Conservation (phyloP, 176 grass and related monocot genomes). For the Phragmites australis region DNA sequence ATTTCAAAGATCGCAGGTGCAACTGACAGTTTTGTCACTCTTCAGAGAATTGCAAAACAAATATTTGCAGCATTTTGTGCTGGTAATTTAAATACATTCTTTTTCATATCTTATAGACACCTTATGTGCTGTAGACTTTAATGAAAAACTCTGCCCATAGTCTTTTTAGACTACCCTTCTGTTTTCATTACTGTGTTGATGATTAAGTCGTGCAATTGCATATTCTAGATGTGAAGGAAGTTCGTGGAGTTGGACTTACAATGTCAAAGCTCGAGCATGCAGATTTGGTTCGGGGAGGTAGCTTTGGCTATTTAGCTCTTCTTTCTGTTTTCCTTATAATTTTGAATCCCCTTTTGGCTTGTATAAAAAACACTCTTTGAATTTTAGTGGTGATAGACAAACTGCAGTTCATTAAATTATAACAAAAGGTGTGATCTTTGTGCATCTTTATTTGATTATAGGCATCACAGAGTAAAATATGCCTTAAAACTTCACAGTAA, state of each 20-base stretch:
- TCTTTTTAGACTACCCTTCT: constrained; percentile 14
- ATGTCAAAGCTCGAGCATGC: constrained; percentile 74
- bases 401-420: background rate
- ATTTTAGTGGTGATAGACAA: constrained; percentile 16
- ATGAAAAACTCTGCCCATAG: background rate
- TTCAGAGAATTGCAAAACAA: constrained; percentile 79
- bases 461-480: background rate
- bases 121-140: background rate
- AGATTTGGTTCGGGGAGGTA: constrained; percentile 60
- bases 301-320: constrained; percentile 18
- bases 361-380: background rate
- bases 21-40: constrained; percentile 64
- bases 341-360: constrained; percentile 2
- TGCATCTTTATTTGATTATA: constrained; percentile 16
- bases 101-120: background rate
- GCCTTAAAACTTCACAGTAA: constrained; percentile 6
- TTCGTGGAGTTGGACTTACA: constrained; percentile 85
- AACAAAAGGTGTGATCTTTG: background rate
- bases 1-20: constrained; percentile 74
- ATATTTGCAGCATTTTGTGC: constrained; percentile 70
- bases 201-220: constrained; percentile 25
- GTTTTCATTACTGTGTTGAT: constrained; percentile 17
- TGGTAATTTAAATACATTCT: constrained; percentile 54
- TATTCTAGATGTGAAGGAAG: constrained; percentile 85
- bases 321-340: constrained; percentile 21